Evolutionary conservation across 495 filamentous ascomycete species (phyloP).

Genomic region (Penicillium turbatum): DNA sequence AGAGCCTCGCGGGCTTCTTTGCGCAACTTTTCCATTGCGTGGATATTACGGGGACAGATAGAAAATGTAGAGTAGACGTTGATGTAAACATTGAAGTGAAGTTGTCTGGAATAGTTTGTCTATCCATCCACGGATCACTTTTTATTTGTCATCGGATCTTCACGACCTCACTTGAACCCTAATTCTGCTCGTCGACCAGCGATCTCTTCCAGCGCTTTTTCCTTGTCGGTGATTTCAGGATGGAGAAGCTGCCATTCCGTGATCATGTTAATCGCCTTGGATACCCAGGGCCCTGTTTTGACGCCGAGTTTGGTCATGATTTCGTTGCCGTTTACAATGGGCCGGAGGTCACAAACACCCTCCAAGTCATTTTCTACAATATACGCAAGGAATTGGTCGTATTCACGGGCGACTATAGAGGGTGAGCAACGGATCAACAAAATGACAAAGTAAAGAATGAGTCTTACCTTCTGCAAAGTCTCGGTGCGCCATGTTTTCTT

Average conservation of each 20-base stretch:
- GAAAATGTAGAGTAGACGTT: background rate
- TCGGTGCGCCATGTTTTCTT: slow-evolving; percentile 53
- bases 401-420: slow-evolving; percentile 34
- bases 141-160: slow-evolving; percentile 13
- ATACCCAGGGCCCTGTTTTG: slow-evolving; percentile 74
- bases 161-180: slow-evolving; percentile 31
- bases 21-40: slow-evolving; percentile 34
- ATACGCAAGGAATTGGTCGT: slow-evolving; percentile 44
- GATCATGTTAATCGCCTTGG: slow-evolving; percentile 62
- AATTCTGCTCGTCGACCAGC: slow-evolving; percentile 51
- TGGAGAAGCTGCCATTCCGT: slow-evolving; percentile 84
- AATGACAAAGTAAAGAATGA: background rate
- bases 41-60: background rate
- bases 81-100: background rate
- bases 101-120: background rate
- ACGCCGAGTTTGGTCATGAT: slow-evolving; percentile 57
- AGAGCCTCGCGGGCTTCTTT: slow-evolving; percentile 28
- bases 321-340: slow-evolving; percentile 61
- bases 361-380: slow-evolving; percentile 40
- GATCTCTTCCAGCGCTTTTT: slow-evolving; percentile 63
- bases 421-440: slow-evolving; percentile 10
- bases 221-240: slow-evolving; percentile 56
- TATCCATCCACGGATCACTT: background rate
- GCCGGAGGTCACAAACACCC: slow-evolving; percentile 48
- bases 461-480: slow-evolving; percentile 32